Evolutionary conservation across 2,329 filamentous ascomycete species (phyloP), one percentile per base, ranked within the genome.

Genomic region (Ophiostoma pallidulum): DNA sequence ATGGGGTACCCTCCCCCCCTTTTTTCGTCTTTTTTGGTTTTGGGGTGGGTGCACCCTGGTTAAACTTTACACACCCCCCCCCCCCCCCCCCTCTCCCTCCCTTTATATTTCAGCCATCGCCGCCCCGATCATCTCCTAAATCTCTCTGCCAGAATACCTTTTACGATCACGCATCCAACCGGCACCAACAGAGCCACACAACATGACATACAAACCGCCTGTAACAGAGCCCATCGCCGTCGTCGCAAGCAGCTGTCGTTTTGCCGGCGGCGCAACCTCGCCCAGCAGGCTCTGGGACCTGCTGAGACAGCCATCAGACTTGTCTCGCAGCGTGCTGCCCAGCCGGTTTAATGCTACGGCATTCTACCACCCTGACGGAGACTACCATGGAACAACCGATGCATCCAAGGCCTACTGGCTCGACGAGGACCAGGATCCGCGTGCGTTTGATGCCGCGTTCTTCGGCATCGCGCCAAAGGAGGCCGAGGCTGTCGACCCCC

Each of bases 391-490:
- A 49, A 56, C 59, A 9, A 58, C 66, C 3, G 57, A 64, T 38
- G 58, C 62, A 4, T 51, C 56, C 35, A 59, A 59, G 41, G 60
- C 55, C 1, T 65, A 65, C 47, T 65, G 58, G 47, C 52, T 65
- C 1, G 48, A 43, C 22, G 35, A 46, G 10, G 57, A 61, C 2
- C 55, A 62, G 24, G 57, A 64, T 31, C 54, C 59, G 7, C 55
- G 58, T 3, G 50, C 54, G 24, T 65, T 65, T 32, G 62, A 67
- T 9, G 55, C 63, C 4, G 56, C 59, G 4, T 71, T 72, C 54
- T 64, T 68, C 56, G 62, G 60, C 37, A 65, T 67, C 50, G 59
- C 61, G 0, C 62, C 62, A 3, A 61, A 58, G n/a, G 64, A 67
- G 48, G 64, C 64, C 20, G 62, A 63, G 48, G 58, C 61, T 12